phyloP scores from a whole-genome alignment of 768 basidiomycete genomes.

The Saitozyma podzolica region DNA sequence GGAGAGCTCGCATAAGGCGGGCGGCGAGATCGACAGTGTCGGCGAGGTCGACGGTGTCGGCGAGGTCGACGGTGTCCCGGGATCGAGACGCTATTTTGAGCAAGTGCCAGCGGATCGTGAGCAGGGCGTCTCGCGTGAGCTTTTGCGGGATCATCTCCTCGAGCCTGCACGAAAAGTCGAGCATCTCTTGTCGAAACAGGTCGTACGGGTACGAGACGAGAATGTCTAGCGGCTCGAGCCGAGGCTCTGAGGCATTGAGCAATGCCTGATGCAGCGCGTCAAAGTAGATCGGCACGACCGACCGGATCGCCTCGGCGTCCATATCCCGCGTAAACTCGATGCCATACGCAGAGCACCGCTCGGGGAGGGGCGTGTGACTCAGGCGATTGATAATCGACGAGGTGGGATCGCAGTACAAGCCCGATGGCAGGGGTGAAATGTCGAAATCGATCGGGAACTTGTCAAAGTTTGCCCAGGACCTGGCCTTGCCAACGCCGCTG shows the following conservation, averaged over 20 bases:
- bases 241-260: constrained; percentile 49
- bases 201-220: neutral
- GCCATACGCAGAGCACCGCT: constrained; percentile 33
- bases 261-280: constrained; percentile 57
- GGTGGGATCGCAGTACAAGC: constrained; percentile 27
- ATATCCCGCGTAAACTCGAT: constrained; percentile 54
- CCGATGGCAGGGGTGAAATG: constrained; percentile 47
- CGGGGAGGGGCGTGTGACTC: neutral
- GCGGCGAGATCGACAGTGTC: constrained; percentile 20
- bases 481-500: constrained; percentile 34
- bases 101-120: constrained; percentile 20
- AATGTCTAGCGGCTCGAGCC: neutral
- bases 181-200: constrained; percentile 33
- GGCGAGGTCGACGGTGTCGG: neutral
- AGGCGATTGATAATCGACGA: neutral
- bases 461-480: constrained; percentile 49
- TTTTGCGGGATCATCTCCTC: constrained; percentile 4
- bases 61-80: neutral
- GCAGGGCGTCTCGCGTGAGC: constrained; percentile 7
- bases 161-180: constrained; percentile 50
- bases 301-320: constrained; percentile 56
- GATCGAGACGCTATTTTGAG: constrained; percentile 12
- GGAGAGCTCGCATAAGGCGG: constrained; percentile 59
- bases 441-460: constrained; percentile 49
- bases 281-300: constrained; percentile 53